Evolutionary conservation across 2,329 filamentous ascomycete species (phyloP), one percentile per base, ranked within the genome.

Genomic region (Stachybotrys elegans): DNA sequence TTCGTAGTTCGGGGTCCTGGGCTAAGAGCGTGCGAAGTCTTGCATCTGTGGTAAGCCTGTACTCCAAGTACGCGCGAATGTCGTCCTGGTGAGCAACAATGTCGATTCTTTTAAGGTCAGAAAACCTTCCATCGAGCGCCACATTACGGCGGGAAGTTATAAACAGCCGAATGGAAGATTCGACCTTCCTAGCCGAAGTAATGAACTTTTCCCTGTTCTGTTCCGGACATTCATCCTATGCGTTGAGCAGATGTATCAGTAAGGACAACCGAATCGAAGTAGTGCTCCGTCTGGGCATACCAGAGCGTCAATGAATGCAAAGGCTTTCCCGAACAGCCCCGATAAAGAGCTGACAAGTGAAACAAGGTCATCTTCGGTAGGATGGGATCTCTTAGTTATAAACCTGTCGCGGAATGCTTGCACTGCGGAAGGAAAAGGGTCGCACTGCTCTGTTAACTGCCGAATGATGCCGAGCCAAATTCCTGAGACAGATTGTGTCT

Each of bases 201-300:
- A 47, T 21, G 20, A 48, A 43, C 7, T 14, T n/a, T 22, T 43
- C 39, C 14, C 43, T 34, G 21, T 40, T 44, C 19, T 44, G 20
- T 35, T 42, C 45, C 19, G 42, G 45, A 17, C 45, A 47, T 22
- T 47, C 45, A 35, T 47, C 45, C 45, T 47, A 34, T 38, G n/a
- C 11, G 32, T 42, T 22, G 19, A 13, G 4, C 20, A 5, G n/a
- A 8, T 22, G 16, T 42, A 19, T 43, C 27, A 43, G 34, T 27
- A 17, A 31, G 5, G 5, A 19, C 16, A 22, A 27, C 3, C 9
- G 17, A 29, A 37, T n/a, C 3, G 16, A 16, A 22, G 36, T 35
- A 20, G n/a, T 36, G 31, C 22, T 43, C 25, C 16, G 29, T 21
- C 11, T 25, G 16, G 13, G 22, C 44, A 29, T 42, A 47, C 42